Conservation (phyloP, 208 protist species). For the Eutreptiella sp. region DNA sequence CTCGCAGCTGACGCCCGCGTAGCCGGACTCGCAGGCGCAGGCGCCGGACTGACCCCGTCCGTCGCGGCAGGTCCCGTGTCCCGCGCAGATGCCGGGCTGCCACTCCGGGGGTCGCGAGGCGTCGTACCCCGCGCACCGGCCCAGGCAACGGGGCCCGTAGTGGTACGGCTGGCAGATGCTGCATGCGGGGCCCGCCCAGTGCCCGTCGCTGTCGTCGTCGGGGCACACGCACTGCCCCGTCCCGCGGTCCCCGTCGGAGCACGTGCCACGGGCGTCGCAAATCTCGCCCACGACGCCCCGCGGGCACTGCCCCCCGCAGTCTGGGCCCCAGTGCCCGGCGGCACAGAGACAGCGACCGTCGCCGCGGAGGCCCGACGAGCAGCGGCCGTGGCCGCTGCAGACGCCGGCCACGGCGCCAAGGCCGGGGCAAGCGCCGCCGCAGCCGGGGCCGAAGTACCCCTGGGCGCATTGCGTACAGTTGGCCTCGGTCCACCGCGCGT, state of each 20-base stretch:
- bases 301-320: conserved; percentile 9
- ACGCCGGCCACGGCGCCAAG: too few relatives aligned
- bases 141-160: too few relatives aligned
- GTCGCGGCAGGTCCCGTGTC: conserved; percentile 10
- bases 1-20: conserved; percentile 1
- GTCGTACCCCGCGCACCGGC: background rate
- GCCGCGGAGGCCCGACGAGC: conserved; percentile 11
- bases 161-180: background rate
- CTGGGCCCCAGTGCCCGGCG: conserved; percentile 5
- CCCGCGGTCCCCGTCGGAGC: conserved; percentile 16
- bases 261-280: conserved; percentile 15
- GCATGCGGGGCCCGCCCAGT: background rate
- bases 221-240: background rate
- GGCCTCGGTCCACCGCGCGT: background rate
- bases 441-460: background rate
- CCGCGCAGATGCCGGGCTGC: background rate
- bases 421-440: conserved; percentile 6
- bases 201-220: background rate
- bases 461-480: background rate
- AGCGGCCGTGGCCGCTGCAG: conserved; percentile 24
- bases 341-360: conserved; percentile 22
- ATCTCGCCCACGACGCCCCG: background rate
- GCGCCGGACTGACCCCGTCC: background rate
- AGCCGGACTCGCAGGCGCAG: conserved; percentile 23
- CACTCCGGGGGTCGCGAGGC: too few relatives aligned